Conservation (phyloP, 176 grass and related monocot genomes). For the Oryza meridionalis region DNA sequence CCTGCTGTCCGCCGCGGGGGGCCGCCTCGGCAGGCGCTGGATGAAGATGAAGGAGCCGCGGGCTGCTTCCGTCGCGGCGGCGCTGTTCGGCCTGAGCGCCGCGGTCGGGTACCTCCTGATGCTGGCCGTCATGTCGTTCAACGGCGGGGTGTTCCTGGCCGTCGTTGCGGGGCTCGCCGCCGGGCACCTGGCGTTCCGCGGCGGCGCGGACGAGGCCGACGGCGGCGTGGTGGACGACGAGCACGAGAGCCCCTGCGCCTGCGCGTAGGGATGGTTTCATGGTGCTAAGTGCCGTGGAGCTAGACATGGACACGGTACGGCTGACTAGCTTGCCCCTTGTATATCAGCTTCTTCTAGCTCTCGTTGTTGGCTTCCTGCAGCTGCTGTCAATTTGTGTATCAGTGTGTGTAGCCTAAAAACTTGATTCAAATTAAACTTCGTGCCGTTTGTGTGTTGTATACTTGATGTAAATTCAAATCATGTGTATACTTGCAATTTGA, state of each 20-base stretch:
- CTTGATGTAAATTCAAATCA: background rate
- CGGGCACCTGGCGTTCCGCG: slow-evolving; percentile 58
- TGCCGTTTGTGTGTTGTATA: background rate
- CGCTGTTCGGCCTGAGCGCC: slow-evolving; percentile 53
- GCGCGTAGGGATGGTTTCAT: slow-evolving; percentile 33
- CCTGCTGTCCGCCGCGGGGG: background rate
- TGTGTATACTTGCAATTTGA: background rate
- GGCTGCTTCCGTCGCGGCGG: too few relatives aligned
- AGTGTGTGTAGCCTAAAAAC: background rate
- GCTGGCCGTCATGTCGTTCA: slow-evolving; percentile 69
- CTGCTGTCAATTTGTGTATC: background rate
- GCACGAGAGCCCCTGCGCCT: slow-evolving; percentile 54
- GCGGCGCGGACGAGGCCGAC: slow-evolving; percentile 44
- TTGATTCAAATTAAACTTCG: background rate
- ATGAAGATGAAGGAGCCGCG: background rate
- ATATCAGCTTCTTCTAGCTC: background rate
- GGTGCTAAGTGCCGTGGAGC: background rate
- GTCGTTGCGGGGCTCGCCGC: slow-evolving; percentile 47
- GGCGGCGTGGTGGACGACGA: background rate
- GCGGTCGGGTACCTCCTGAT: slow-evolving; percentile 66
- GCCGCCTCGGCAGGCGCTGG: background rate
- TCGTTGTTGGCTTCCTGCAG: background rate
- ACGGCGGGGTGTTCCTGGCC: slow-evolving; percentile 56
- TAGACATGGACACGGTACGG: background rate
- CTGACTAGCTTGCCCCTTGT: background rate